Evolutionary conservation across 2,329 filamentous ascomycete species (phyloP).

Genomic region (Sclerotinia subarctica): DNA sequence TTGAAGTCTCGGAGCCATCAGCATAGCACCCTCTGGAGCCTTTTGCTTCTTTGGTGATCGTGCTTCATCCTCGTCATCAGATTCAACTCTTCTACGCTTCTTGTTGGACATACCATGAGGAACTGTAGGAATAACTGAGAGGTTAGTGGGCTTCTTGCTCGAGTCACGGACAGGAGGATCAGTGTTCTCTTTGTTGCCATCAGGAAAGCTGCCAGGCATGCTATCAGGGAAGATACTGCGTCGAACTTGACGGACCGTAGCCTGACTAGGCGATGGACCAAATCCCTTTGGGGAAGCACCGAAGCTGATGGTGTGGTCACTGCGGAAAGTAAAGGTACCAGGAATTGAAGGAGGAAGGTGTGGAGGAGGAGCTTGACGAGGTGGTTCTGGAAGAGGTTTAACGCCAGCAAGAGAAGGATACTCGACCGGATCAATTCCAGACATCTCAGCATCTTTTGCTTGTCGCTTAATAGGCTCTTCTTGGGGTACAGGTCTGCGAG

Average conservation of each 20-base stretch:
- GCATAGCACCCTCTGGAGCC: constrained; percentile 35
- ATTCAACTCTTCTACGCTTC: constrained; percentile 58
- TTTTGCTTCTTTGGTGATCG: constrained; percentile 59
- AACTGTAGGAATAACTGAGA: constrained; percentile 40
- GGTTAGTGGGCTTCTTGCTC: constrained; percentile 8
- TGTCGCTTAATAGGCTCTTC: background rate
- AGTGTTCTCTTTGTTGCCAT: constrained; percentile 54
- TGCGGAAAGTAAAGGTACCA: constrained; percentile 63
- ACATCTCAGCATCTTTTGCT: background rate
- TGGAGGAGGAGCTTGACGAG: constrained; percentile 22
- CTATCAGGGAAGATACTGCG: constrained; percentile 46
- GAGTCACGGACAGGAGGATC: constrained; percentile 36
- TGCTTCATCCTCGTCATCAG: constrained; percentile 55
- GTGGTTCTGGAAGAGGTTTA: constrained; percentile 30
- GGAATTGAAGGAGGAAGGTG: constrained; percentile 43
- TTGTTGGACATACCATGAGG: constrained; percentile 64
- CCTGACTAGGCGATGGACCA: constrained; percentile 55
- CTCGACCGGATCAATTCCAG: constrained; percentile 23
- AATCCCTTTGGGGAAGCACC: constrained; percentile 49
- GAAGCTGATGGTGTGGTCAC: constrained; percentile 62
- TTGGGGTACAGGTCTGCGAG: background rate
- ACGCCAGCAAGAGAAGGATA: constrained; percentile 36
- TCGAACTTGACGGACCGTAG: constrained; percentile 59
- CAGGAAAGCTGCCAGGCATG: constrained; percentile 58
- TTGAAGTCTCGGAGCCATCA: constrained; percentile 36